Percentiles rank a stretch among this genome's conserved stretches.
These are phyloP conservation scores for Ceriops tagal DNA, from an alignment of 345 rosid species.

Conservation along the genomic window DNA sequence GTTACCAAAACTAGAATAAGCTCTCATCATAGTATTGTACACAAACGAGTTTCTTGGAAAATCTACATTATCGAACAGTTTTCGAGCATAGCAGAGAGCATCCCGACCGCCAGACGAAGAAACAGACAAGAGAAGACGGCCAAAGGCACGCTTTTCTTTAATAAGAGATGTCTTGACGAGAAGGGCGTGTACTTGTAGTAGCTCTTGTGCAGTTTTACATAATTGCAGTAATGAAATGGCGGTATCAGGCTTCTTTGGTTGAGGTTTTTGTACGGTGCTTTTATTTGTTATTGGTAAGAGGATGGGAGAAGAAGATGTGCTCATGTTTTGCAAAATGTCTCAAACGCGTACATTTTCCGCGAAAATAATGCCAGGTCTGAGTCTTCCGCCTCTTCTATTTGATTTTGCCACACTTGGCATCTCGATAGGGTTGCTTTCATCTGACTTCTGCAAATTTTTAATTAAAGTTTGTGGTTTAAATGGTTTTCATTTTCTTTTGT, in stretches of 20 bases:
- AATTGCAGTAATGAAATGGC: slow-evolving; percentile 17
- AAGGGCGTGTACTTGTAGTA: slow-evolving; percentile 14
- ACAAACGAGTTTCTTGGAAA: slow-evolving; percentile 16
- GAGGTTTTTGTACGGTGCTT: slow-evolving; percentile 1
- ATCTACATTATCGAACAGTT: slow-evolving; percentile 3
- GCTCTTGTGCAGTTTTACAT: slow-evolving; percentile 14
- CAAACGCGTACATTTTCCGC: no score
- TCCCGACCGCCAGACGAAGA: slow-evolving; percentile 4
- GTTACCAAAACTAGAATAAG: slow-evolving; percentile 10
- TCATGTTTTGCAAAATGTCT: slow-evolving; percentile 1
- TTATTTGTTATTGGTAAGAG: slow-evolving; percentile 6
- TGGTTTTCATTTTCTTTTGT: no score
- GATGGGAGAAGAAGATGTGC: slow-evolving; percentile 2
- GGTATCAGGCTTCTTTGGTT: slow-evolving; percentile 11
- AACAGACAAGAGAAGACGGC: slow-evolving; percentile 19
- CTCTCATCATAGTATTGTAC: slow-evolving; percentile 22
- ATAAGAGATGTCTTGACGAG: slow-evolving; percentile 24
- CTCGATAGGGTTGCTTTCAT: no score
- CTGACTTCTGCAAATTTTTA: no score
- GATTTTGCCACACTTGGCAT: no score
- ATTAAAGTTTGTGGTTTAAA: no score
- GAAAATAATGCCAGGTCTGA: no score
- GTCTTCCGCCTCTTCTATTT: no score
- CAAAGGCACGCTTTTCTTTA: slow-evolving; percentile 21
- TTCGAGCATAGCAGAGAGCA: slow-evolving; percentile 19